phyloP scores from a whole-genome alignment of 2,329 filamentous ascomycete genomes.

The Cercospora brassicicola region DNA sequence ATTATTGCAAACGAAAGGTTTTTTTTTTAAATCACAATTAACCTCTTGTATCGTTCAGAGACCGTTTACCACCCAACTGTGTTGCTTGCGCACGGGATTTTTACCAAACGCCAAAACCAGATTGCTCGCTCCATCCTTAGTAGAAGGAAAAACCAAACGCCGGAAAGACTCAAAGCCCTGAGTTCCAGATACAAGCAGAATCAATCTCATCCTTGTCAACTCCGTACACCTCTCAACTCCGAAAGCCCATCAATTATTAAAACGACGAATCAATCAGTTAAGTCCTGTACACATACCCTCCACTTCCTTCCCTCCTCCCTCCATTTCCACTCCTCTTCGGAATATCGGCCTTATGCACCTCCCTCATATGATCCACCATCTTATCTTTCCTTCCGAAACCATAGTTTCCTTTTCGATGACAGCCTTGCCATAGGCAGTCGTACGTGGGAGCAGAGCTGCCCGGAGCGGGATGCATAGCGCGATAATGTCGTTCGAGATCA shows the following conservation, averaged over 20 bases:
- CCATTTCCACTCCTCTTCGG: conserved; percentile 35
- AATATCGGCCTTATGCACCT: conserved; percentile 54
- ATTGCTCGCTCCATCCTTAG: too few relatives aligned
- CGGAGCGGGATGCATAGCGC: conserved; percentile 46
- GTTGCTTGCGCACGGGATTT: not conserved
- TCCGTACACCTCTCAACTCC: too few relatives aligned
- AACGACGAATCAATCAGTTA: too few relatives aligned
- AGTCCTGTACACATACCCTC: too few relatives aligned
- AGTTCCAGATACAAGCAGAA: too few relatives aligned
- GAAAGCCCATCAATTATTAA: too few relatives aligned
- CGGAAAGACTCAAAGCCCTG: too few relatives aligned
- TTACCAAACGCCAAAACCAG: not conserved
- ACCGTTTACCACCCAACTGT: too few relatives aligned
- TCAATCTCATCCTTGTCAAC: too few relatives aligned
- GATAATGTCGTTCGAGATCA: conserved; percentile 52
- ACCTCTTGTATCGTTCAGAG: not conserved
- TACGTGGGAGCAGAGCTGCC: conserved; percentile 36
- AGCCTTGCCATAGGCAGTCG: conserved; percentile 48
- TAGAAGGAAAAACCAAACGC: too few relatives aligned
- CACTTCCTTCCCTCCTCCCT: not conserved
- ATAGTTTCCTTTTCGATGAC: conserved; percentile 45
- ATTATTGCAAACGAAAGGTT: not conserved
- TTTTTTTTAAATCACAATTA: not conserved
- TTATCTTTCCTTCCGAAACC: conserved; percentile 61
- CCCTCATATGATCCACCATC: conserved; percentile 57